phyloP scores from a whole-genome alignment of 1,284 basidiomycete species.

The Lignosus rhinocerotis region DNA sequence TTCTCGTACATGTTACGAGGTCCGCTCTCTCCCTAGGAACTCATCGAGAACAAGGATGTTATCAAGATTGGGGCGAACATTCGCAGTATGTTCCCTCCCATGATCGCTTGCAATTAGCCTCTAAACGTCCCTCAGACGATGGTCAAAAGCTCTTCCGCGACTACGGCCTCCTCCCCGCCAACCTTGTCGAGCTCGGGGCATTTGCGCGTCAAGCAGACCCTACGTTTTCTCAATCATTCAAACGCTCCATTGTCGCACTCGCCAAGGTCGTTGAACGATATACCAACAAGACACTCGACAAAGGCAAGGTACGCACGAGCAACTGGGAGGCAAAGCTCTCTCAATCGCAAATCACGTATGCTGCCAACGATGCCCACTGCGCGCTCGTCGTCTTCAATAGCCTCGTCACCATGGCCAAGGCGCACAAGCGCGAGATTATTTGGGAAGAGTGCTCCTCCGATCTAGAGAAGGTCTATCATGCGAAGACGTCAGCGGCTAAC shows the following conservation, averaged over 20 bases:
- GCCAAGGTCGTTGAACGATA: constrained; percentile 56
- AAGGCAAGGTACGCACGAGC: constrained; percentile 52
- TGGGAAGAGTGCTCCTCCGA: constrained; percentile 33
- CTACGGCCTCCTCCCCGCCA: constrained; percentile 52
- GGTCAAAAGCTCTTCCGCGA: constrained; percentile 62
- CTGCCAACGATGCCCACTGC: constrained; percentile 62
- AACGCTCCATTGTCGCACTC: constrained; percentile 52
- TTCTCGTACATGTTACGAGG: not conserved
- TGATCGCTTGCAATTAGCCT: not conserved
- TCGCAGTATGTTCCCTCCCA: constrained; percentile 41
- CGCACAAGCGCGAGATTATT: constrained; percentile 30
- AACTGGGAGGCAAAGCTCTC: constrained; percentile 57
- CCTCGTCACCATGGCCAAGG: constrained; percentile 40
- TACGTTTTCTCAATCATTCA: constrained; percentile 35
- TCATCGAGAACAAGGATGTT: constrained; percentile 48
- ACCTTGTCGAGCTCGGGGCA: constrained; percentile 57
- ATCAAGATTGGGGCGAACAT: constrained; percentile 64
- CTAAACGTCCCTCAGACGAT: constrained; percentile 44
- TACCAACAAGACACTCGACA: constrained; percentile 46
- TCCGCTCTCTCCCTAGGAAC: constrained; percentile 34
- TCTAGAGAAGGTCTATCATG: constrained; percentile 21
- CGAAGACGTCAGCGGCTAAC: not conserved
- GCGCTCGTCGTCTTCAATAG: constrained; percentile 49
- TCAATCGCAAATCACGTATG: constrained; percentile 39
- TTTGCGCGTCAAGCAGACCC: constrained; percentile 52